Conservation (phyloP, 441 rosid genomes). For the Gossypium trilobum region DNA sequence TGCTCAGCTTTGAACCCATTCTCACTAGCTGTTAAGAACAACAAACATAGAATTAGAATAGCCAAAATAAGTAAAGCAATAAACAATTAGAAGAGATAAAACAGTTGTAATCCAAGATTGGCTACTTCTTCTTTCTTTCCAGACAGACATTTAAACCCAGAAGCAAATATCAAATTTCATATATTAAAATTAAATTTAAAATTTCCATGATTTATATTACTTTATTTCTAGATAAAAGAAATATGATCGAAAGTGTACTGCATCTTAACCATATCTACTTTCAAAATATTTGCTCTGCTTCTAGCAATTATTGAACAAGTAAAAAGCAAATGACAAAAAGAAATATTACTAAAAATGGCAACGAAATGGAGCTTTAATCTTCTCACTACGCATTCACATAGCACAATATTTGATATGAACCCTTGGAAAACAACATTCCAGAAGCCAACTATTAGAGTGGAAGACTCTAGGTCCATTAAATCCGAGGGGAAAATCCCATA, state of each 20-base stretch:
- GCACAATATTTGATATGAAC: neutral
- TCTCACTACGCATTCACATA: neutral
- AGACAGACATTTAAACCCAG: neutral
- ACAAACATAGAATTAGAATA: neutral
- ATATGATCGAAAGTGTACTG: neutral
- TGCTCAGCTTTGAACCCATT: constrained; percentile 34
- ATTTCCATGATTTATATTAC: neutral
- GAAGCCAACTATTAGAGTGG: neutral
- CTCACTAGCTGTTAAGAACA: constrained; percentile 23
- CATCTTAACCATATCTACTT: neutral
- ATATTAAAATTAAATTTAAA: neutral
- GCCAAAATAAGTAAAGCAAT: neutral
- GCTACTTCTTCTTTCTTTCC: neutral
- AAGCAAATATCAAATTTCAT: neutral
- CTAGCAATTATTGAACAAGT: neutral
- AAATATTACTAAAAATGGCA: neutral
- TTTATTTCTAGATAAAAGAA: neutral
- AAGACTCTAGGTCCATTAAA: neutral
- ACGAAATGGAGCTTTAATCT: neutral
- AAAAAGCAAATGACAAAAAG: neutral
- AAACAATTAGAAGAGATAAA: neutral
- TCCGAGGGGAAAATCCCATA: neutral
- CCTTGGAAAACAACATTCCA: neutral
- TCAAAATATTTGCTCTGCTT: neutral
- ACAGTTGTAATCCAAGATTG: neutral